phyloP scores from a whole-genome alignment of 345 rosid genomes.

The Aurinia saxatilis region DNA sequence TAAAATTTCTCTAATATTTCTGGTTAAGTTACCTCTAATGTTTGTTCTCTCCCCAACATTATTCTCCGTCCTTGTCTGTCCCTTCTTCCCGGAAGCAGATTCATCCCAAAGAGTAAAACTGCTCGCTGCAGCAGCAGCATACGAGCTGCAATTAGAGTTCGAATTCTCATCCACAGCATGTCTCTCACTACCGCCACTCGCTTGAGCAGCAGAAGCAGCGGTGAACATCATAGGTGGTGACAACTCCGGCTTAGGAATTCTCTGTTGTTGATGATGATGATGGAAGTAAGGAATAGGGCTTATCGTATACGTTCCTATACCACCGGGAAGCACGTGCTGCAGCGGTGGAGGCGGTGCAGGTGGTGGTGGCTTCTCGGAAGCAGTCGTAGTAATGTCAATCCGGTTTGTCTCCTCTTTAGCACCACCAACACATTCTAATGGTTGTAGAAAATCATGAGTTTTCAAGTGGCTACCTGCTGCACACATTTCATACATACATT shows the following conservation, averaged over 20 bases:
- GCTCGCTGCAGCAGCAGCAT: slow-evolving; percentile 43
- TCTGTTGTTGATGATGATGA: slow-evolving; percentile 35
- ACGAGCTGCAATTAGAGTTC: slow-evolving; percentile 62
- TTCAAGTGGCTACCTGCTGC: slow-evolving; percentile 57
- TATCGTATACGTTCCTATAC: slow-evolving; percentile 83
- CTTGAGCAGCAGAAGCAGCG: slow-evolving; percentile 32
- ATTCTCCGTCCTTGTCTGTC: slow-evolving; percentile 94
- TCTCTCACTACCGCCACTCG: slow-evolving; percentile 50
- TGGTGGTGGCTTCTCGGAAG: slow-evolving; percentile 50
- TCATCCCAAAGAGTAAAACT: slow-evolving; percentile 88
- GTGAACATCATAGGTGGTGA: slow-evolving; percentile 31
- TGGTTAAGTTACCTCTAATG: slow-evolving; percentile 24
- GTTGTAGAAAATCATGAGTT: slow-evolving; percentile 83
- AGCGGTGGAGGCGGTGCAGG: slow-evolving; percentile 43
- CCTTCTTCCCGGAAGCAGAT: slow-evolving; percentile 55
- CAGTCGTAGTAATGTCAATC: slow-evolving; percentile 31
- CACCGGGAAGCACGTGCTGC: slow-evolving; percentile 77
- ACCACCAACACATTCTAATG: slow-evolving; percentile 45
- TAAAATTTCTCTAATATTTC: too few species aligned
- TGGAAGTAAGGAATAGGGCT: slow-evolving; percentile 61
- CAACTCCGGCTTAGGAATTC: slow-evolving; percentile 66
- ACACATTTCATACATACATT: background rate
- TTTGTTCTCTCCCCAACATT: slow-evolving; percentile 34
- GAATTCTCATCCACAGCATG: slow-evolving; percentile 58
- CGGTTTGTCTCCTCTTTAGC: slow-evolving; percentile 46